A percentile compares a stretch with the other conserved stretches of the same genome.
These are phyloP conservation scores for Dorcoceras hygrometricum DNA, from an alignment of 257 asterid genomes.

Conservation along the genomic window DNA sequence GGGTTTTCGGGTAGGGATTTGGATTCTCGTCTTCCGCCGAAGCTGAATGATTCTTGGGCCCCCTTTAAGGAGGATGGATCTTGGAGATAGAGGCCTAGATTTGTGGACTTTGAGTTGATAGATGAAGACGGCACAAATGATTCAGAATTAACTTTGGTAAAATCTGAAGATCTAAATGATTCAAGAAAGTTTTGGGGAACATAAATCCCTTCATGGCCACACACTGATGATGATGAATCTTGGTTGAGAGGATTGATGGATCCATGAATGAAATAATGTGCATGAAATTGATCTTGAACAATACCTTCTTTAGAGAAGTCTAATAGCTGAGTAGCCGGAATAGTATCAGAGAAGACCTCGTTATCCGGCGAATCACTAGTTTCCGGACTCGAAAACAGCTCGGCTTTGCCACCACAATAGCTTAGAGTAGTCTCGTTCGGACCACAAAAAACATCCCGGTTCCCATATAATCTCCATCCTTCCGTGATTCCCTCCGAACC, in stretches of 20 bases:
- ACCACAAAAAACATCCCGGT: slow-evolving; percentile 27
- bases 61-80: slow-evolving; percentile 36
- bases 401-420: not conserved
- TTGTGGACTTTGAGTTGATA: slow-evolving; percentile 30
- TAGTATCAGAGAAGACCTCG: slow-evolving; percentile 26
- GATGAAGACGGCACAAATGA: slow-evolving; percentile 25
- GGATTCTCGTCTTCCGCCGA: slow-evolving; percentile 13
- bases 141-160: slow-evolving; percentile 17
- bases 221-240: slow-evolving; percentile 24
- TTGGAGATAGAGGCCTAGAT: slow-evolving; percentile 45
- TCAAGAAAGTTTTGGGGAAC: slow-evolving; percentile 34
- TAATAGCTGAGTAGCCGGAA: slow-evolving; percentile 26
- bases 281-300: slow-evolving; percentile 20
- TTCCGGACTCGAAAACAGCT: slow-evolving; percentile 29
- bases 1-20: slow-evolving; percentile 22
- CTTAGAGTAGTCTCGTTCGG: slow-evolving; percentile 6
- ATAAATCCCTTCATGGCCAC: slow-evolving; percentile 16
- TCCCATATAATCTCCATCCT: slow-evolving; percentile 30
- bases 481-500: slow-evolving; percentile 23
- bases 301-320: slow-evolving; percentile 32
- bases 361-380: slow-evolving; percentile 31
- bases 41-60: slow-evolving; percentile 26
- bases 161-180: slow-evolving; percentile 23
- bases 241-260: slow-evolving; percentile 12
- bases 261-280: slow-evolving; percentile 27